phyloP scores from a whole-genome alignment of 805 yeast genomes.

The Kodamaea kaohsiungensis region DNA sequence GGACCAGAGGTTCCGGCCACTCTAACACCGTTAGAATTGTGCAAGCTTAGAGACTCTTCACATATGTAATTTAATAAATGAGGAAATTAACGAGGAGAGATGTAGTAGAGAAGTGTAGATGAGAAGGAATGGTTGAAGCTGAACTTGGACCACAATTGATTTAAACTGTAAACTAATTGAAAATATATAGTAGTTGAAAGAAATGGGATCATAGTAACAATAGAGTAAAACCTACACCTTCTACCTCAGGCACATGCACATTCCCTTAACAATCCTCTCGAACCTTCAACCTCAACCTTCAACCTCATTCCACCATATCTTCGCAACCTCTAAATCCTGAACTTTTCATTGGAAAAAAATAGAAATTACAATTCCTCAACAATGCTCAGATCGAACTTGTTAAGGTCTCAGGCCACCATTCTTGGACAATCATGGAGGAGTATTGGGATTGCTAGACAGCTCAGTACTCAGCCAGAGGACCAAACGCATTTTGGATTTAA shows the following conservation, averaged over 20 bases:
- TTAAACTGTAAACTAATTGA: neutral
- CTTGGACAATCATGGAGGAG: constrained; percentile 1
- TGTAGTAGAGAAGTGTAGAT: neutral
- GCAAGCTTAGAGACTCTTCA: constrained; percentile 50
- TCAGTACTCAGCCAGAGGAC: constrained; percentile 13
- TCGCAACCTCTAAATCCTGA: neutral
- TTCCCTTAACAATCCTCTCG: no score
- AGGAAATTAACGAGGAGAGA: neutral
- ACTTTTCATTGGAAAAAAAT: neutral
- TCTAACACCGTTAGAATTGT: constrained; percentile 96
- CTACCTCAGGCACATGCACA: no score
- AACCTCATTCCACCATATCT: no score
- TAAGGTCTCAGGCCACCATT: neutral
- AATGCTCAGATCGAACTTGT: neutral
- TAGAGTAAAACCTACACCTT: no score
- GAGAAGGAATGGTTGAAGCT: no score
- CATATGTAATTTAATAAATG: neutral
- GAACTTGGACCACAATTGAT: no score
- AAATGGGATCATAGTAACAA: no score
- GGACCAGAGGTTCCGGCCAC: constrained; percentile 98
- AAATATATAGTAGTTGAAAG: no score
- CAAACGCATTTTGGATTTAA: constrained; percentile 88
- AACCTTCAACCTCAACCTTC: neutral
- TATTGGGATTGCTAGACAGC: constrained; percentile 6
- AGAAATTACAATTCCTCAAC: constrained; percentile 1